phyloP scores from a whole-genome alignment of 257 asterid genomes.

The Gentiana straminea region DNA sequence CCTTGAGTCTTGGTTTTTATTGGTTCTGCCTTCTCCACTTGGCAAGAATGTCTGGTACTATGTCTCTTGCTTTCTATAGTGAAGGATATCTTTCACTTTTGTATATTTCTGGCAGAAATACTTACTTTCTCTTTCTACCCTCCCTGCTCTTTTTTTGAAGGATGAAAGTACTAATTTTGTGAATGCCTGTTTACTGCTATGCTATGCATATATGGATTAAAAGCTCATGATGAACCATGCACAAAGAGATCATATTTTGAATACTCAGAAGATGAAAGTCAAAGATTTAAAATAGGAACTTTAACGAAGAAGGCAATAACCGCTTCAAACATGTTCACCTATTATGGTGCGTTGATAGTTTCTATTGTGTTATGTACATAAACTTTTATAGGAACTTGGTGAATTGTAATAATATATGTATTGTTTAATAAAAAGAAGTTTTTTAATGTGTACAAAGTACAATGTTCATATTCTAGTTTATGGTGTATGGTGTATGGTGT shows the following conservation, averaged over 20 bases:
- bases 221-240: slow-evolving; percentile 50
- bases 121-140: no score
- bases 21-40: slow-evolving; percentile 22
- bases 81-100: not conserved
- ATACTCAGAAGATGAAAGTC: slow-evolving; percentile 70
- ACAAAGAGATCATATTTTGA: slow-evolving; percentile 77
- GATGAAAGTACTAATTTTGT: not conserved
- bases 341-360: no score
- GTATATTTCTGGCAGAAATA: no score
- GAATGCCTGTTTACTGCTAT: not conserved
- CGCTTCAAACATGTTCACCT: slow-evolving; percentile 87
- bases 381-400: no score
- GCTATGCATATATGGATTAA: slow-evolving; percentile 40
- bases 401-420: no score
- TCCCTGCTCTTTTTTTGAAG: no score
- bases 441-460: no score
- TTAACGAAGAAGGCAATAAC: slow-evolving; percentile 73
- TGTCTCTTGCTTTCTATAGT: not conserved
- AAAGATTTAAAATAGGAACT: slow-evolving; percentile 60
- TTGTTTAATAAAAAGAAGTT: no score
- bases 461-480: no score
- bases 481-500: no score
- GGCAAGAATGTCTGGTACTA: slow-evolving; percentile 63
- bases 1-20: slow-evolving; percentile 8
- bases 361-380: no score